phyloP scores from a whole-genome alignment of 75 land plant genomes.

The Pinus taeda region DNA sequence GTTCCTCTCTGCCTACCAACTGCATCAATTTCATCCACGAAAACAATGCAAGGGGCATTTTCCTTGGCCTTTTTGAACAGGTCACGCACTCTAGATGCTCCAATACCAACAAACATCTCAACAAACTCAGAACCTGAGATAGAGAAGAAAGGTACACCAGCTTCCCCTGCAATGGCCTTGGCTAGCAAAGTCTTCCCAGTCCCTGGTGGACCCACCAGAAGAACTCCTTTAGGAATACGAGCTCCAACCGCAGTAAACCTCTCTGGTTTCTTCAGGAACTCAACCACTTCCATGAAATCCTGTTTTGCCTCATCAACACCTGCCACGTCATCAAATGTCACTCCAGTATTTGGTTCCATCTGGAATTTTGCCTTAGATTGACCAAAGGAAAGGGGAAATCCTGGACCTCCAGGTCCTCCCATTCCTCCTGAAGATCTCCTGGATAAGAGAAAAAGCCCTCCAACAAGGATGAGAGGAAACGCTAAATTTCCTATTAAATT shows the following conservation, averaged over 20 bases:
- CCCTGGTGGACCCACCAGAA: slow-evolving; percentile 97
- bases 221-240: slow-evolving; percentile 96
- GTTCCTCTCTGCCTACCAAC: slow-evolving; percentile 98
- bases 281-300: slow-evolving; percentile 99
- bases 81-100: slow-evolving; percentile 98
- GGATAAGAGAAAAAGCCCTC: slow-evolving; percentile 87
- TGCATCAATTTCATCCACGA: slow-evolving; percentile 99
- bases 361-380: slow-evolving; percentile 98
- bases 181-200: slow-evolving; percentile 96
- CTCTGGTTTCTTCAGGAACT: slow-evolving; percentile 95
- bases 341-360: slow-evolving; percentile 99
- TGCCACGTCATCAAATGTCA: slow-evolving; percentile 97
- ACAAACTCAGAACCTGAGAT: slow-evolving; percentile 99
- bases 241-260: slow-evolving; percentile 98
- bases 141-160: slow-evolving; percentile 98
- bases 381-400: slow-evolving; percentile 89
- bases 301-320: slow-evolving; percentile 99
- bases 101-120: slow-evolving; percentile 99
- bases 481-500: slow-evolving; percentile 93
- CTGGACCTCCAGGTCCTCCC: slow-evolving; percentile 97
- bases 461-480: slow-evolving; percentile 84
- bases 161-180: slow-evolving; percentile 99
- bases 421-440: slow-evolving; percentile 87
- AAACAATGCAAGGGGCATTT: slow-evolving; percentile 99
- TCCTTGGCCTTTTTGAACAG: slow-evolving; percentile 99